These are phyloP conservation scores for Tylopilus subfusipes DNA, from an alignment of 768 basidiomycete genomes.

Conservation along the genomic window DNA sequence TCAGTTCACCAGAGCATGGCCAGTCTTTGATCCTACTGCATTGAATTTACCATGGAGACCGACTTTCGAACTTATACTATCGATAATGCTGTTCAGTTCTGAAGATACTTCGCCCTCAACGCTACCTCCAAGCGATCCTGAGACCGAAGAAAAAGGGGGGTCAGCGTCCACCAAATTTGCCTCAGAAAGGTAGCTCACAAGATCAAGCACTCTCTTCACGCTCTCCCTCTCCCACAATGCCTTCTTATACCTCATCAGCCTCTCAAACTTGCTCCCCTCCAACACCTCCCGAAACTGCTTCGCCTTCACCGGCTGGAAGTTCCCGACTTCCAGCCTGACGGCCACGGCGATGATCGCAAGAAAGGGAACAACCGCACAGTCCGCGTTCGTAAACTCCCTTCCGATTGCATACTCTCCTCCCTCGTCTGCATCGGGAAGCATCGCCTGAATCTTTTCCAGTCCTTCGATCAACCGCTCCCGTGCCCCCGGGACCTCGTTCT, in stretches of 20 bases:
- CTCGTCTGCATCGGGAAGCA: conserved; percentile 36
- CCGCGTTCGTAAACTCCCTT: conserved; percentile 54
- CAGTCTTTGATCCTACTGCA: too few species aligned
- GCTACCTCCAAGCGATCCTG: conserved; percentile 2
- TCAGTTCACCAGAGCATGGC: too few species aligned
- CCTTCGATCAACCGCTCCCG: not conserved
- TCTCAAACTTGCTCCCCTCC: conserved; percentile 40
- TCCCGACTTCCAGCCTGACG: conserved; percentile 47
- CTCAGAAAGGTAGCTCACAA: not conserved
- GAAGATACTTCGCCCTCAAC: not conserved
- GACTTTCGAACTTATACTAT: not conserved
- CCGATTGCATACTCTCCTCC: conserved; percentile 36
- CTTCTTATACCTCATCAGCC: conserved; percentile 46
- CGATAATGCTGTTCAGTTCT: not conserved
- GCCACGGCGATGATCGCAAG: conserved; percentile 43
- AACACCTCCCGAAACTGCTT: conserved; percentile 40
- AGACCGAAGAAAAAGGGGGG: not conserved
- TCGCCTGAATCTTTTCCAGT: conserved; percentile 1
- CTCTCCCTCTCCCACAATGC: conserved; percentile 42
- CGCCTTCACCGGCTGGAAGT: conserved; percentile 38
- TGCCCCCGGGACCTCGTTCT: conserved; percentile 14
- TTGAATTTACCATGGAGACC: not conserved
- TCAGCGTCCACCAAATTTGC: not conserved
- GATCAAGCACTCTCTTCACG: conserved; percentile 7
- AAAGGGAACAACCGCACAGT: conserved; percentile 56